Base-by-base conservation (phyloP, 148 eudicot genomes). In the Heliosperma pusillum region DNA sequence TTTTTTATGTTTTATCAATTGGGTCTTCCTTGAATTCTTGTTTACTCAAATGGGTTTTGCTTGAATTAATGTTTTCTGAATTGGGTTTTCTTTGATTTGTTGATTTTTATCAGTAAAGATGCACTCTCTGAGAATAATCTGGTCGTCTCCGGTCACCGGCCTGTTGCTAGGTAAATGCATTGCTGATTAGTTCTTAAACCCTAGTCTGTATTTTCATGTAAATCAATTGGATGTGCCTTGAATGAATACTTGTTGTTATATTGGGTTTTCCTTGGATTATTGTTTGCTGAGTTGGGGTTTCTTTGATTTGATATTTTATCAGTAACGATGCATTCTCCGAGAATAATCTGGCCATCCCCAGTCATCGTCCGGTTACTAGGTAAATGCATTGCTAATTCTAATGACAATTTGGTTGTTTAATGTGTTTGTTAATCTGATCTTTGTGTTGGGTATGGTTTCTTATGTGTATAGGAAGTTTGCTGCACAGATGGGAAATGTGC, bases 321-420 rank as follows among this genome's bases (percentile, higher is more conserved):
- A 93, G 94, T 67, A 86, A 73, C 17, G 78, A 82, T 86, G 90
- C 65, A 50, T 45, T 72, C 30, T 30, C 70, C 67, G 77, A 70
- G 16, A 83, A 81, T 86, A 76, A 59, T 57, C 86, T 74, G 30
- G 81, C 78, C 15, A 20, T 75, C 53, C 90, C 80, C 33, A 76
- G 74, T 52, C 81, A 85, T 81, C 90, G 97, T 6, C 97, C 95
- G 0, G 75, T 89, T 76, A 88, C 98, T 63, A 88, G 97, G 98
- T 93, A 62, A 66, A 74, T 71, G 20, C 58, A 61, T 29, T 76
- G 70, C 42, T 45, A 22, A 33, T 20, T 61, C 27, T 25, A 17
- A 17, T 71, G 33, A 27, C 55, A 20, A 50, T 72, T 76, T 81
- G 60, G 73, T 64, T 64, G 16, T 21, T 74, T 36, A 55, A 1